Evolutionary conservation across 306 rosid species (phyloP).

Genomic region (Fagus sylvatica): DNA sequence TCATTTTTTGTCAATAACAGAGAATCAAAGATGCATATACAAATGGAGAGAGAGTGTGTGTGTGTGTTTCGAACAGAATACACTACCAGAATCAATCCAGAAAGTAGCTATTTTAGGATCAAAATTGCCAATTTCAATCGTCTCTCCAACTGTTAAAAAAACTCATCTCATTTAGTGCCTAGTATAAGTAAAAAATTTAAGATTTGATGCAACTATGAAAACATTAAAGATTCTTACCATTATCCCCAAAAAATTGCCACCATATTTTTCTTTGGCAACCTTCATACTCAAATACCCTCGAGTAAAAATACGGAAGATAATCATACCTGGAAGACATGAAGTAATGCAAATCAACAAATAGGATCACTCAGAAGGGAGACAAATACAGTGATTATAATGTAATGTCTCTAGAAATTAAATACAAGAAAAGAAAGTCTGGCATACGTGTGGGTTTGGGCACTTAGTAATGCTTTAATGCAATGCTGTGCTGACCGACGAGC

Average conservation of each 20-base stretch:
- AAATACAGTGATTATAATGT: not conserved
- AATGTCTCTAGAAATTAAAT: constrained; percentile 2
- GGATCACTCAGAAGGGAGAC: not conserved
- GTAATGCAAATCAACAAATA: constrained; percentile 12
- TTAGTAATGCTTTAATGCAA: constrained; percentile 71
- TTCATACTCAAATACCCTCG: constrained; percentile 91
- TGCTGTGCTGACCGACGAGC: constrained; percentile 92
- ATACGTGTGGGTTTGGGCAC: constrained; percentile 74
- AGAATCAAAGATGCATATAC: constrained; percentile 21
- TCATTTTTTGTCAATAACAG: constrained; percentile 27
- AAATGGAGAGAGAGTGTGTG: constrained; percentile 2
- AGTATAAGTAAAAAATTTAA: not conserved
- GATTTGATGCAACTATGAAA: constrained; percentile 1
- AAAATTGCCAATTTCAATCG: constrained; percentile 86
- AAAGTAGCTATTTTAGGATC: constrained; percentile 94
- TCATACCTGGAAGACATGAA: constrained; percentile 60
- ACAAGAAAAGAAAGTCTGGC: constrained; percentile 22
- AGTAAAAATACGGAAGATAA: constrained; percentile 92
- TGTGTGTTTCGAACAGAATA: constrained; percentile 7
- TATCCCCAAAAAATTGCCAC: constrained; percentile 98
- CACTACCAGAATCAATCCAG: constrained; percentile 88
- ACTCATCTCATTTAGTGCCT: constrained; percentile 13
- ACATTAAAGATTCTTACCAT: constrained; percentile 45
- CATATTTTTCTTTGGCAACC: constrained; percentile 86
- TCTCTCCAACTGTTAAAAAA: constrained; percentile 77